Evolutionary conservation across 768 basidiomycete species (phyloP), one percentile per base, ranked within the genome.

Genomic region (Panellus pusillus): DNA sequence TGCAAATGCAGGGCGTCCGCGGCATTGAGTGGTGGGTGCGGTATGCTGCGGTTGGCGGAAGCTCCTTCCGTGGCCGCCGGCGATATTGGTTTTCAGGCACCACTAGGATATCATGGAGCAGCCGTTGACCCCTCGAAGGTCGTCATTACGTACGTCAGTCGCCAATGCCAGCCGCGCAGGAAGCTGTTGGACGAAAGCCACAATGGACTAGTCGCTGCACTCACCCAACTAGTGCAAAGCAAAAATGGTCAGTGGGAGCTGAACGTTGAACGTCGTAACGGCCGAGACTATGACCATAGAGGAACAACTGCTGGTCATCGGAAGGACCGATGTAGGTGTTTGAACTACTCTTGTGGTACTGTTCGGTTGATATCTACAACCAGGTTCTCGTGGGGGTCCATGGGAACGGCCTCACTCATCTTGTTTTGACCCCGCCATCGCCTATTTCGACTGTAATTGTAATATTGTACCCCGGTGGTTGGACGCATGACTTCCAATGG

Each of bases 401-500:
- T 56, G 89, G 90, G 6, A 92, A 91, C 61, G 90, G 91, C 7
- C 76, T 94, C 0, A 88, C 90, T 9, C 90, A 92, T 63, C 76
- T 93, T n/a, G 78, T 93, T 39, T 83, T 87, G 74, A 92, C 93
- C 90, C 82, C 87, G 18, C 79, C 80, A 1, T 88, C 84, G 4
- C 81, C 81, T 0, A 68, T 83, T n/a, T 84, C 89, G 6, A 84
- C 89, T 6, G 89, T 94, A 17, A 87, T 94, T 58, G 91, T 94
- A 70, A 81, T 94, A 13, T 91, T 94, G 71, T 88, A 78, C 64
- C 91, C 90, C 0, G 75, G 68, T 3, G 92, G 91, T 0, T 93
- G 91, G 65, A 86, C 91, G 24, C 86, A 88, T 62, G 92, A 93
- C 63, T 93, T 93, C 66, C 83, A 91, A 63, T 94, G 90, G 84